A percentile compares a stretch with the other conserved stretches of the same genome.
Conservation (phyloP, 1,139 yeast genomes). For the Debaryomyces udenii region DNA sequence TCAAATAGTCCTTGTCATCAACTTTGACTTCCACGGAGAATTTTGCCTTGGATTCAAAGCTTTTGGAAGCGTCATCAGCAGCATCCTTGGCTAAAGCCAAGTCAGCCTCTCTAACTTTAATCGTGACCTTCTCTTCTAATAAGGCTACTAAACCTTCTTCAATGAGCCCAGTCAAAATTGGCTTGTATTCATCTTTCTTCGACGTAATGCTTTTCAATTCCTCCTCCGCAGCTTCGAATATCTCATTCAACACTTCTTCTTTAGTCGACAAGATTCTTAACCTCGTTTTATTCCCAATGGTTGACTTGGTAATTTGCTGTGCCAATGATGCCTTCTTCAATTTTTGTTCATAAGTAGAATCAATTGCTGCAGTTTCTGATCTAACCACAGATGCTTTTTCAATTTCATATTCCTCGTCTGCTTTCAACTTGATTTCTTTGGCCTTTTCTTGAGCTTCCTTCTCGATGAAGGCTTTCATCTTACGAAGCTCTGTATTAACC, state of each 20-base stretch:
- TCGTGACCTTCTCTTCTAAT: conserved; percentile 66
- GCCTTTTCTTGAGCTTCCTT: conserved; percentile 99
- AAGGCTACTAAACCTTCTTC: conserved; percentile 80
- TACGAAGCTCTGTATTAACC: conserved; percentile 94
- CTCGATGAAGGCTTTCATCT: conserved; percentile 98
- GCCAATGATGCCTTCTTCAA: conserved; percentile 89
- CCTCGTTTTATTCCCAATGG: conserved; percentile 93
- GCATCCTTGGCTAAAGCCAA: conserved; percentile 65
- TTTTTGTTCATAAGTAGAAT: conserved; percentile 75
- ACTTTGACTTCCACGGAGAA: conserved; percentile 53
- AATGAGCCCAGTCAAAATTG: conserved; percentile 73
- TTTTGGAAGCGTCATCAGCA: conserved; percentile 60
- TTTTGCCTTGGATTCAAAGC: conserved; percentile 61
- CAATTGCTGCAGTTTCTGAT: conserved; percentile 87
- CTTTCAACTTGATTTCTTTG: conserved; percentile 90
- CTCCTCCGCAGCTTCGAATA: conserved; percentile 69
- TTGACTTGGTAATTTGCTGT: conserved; percentile 94
- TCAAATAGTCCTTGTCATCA: conserved; percentile 58
- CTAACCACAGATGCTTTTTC: conserved; percentile 95
- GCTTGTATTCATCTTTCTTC: conserved; percentile 59
- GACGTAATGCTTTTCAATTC: conserved; percentile 59
- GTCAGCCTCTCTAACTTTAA: conserved; percentile 75
- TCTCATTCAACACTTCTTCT: conserved; percentile 74
- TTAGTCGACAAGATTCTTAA: conserved; percentile 86
- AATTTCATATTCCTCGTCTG: conserved; percentile 97